Percentiles rank a stretch among this genome's conserved stretches.
Conservation (phyloP, 2,329 filamentous ascomycete genomes). For the Epichloe sp. region DNA sequence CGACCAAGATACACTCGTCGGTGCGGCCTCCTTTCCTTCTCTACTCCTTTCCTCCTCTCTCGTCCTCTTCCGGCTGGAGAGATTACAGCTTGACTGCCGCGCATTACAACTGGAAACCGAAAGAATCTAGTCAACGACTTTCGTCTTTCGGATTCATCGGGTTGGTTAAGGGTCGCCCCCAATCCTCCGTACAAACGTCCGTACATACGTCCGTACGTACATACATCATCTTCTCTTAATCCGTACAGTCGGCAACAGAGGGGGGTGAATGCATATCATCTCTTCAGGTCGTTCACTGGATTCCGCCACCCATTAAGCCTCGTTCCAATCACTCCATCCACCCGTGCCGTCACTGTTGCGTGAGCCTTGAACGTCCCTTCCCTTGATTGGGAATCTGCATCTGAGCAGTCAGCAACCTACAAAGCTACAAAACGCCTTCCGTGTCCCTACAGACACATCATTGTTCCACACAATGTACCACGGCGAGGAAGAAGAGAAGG, state of each 20-base stretch:
- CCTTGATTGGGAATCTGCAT: background rate
- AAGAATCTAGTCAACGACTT: no score
- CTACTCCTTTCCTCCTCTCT: background rate
- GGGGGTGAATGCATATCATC: background rate
- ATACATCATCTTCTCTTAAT: background rate
- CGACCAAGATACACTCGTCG: background rate
- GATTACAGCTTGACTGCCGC: background rate
- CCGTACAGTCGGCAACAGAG: background rate
- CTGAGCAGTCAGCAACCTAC: background rate
- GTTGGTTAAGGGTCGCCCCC: no score
- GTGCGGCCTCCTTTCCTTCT: background rate
- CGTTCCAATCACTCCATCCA: background rate
- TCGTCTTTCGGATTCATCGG: no score
- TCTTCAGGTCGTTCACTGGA: background rate
- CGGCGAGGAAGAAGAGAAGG: constrained; percentile 13
- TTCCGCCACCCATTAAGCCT: background rate
- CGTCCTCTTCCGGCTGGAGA: background rate
- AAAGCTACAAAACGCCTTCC: background rate
- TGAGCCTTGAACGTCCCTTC: background rate
- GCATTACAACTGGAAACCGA: background rate
- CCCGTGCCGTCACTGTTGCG: constrained; percentile 1
- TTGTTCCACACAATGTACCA: constrained; percentile 6
- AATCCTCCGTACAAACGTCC: no score
- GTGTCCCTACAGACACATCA: background rate
- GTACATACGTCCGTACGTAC: no score